Evolutionary conservation across 2,329 filamentous ascomycete genomes (phyloP), one percentile per base, ranked within the genome.

Genomic region (Fusarium sp.): DNA sequence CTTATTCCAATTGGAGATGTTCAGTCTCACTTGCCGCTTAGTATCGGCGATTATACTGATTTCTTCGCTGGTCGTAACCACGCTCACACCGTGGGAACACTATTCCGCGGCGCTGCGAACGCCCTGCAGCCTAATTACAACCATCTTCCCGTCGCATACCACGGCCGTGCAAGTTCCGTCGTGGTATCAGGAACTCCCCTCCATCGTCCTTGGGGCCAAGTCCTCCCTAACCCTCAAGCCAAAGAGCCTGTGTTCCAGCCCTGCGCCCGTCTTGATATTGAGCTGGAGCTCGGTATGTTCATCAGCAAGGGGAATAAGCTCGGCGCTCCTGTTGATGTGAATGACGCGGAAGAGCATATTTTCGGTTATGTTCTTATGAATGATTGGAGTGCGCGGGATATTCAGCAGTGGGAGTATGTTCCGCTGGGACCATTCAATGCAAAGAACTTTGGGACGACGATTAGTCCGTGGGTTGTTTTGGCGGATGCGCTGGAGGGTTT

Each of bases 61-160:
- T 96, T 96, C 85, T 96, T 94, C 78, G 93, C 92, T 36, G 93
- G 93, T 36, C 83, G 91, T 70, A 91, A 95, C 79, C 93, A 96
- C 82, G 93, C 94, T 22, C 92, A 90, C 83, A 84, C 82, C 72
- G 87, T 93, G 22, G 93, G 92, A 5, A 87, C 90, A 1, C 85
- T 95, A 13, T 94, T 95, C 83, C 89, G 93, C 54, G 93, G 92
- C 0, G 87, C 91, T 0, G 87, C 89, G 28, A 93, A 94, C 74
- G 93, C 93, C 1, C 85, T 96, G 15, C 92, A 95, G 80, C 91
- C 92, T 33, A 96, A 96, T 79, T 96, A 96, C 81, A 93, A 89
- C 65, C 92, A 95, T 76, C 85, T 96, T 0, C 94, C 94, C 0
- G 92, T 96, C 6, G 94, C 90, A 6, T 96, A 96, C 77, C 93